Percentiles rank a stretch among this genome's conserved stretches.
These are phyloP conservation scores for Phaeoacremonium minimum DNA, from an alignment of 2,329 filamentous ascomycete species.

Conservation along the genomic window DNA sequence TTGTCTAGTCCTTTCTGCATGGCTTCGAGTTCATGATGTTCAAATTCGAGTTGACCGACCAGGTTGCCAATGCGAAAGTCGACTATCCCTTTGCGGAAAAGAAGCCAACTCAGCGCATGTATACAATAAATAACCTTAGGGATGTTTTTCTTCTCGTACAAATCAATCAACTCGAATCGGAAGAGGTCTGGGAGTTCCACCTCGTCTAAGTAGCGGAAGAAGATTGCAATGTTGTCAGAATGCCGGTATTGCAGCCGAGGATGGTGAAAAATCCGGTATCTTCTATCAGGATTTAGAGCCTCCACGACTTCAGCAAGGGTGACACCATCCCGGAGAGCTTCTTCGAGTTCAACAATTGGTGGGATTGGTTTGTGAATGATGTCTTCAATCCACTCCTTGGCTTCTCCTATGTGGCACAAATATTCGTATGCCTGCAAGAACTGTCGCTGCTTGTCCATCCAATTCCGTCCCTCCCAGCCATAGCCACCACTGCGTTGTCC, in stretches of 20 bases:
- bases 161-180: constrained; percentile 91
- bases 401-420: constrained; percentile 96
- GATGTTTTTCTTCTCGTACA: constrained; percentile 99
- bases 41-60: constrained; percentile 93
- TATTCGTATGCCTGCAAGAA: constrained; percentile 98
- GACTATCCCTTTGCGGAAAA: constrained; percentile 91
- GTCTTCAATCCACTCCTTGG: constrained; percentile 97
- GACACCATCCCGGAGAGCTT: constrained; percentile 87
- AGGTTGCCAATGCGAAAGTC: constrained; percentile 95
- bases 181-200: constrained; percentile 93
- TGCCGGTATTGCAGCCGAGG: constrained; percentile 87
- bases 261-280: constrained; percentile 79
- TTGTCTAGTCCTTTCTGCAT: constrained; percentile 97
- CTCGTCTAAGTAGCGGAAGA: constrained; percentile 90
- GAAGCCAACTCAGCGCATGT: constrained; percentile 93
- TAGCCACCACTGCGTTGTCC: constrained; percentile 47
- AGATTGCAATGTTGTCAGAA: constrained; percentile 95
- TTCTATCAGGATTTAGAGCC: constrained; percentile 72
- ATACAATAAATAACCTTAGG: constrained; percentile 99
- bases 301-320: constrained; percentile 93
- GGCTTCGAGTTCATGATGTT: constrained; percentile 93
- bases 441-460: constrained; percentile 98
- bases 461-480: constrained; percentile 79
- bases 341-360: constrained; percentile 88
- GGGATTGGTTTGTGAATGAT: constrained; percentile 82